Evolutionary conservation across 164 flowering plant species (phyloP).

Genomic region (Kalanchoe fedtschenkoi): DNA sequence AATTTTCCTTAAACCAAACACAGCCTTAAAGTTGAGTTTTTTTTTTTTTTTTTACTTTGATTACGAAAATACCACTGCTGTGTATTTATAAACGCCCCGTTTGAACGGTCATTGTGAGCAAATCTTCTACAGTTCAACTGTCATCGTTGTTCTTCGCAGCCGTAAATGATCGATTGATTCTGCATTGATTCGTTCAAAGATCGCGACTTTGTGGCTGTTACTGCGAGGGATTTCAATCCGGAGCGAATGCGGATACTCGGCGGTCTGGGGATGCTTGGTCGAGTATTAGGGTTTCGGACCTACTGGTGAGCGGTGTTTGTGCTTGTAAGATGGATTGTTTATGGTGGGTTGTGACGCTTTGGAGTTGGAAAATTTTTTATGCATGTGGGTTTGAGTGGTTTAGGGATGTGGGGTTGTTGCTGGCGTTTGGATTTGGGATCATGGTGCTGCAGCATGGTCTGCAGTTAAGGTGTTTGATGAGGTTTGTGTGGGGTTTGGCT

Average conservation of each 20-base stretch:
- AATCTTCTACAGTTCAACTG: too few relatives aligned
- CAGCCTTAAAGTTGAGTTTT: too few relatives aligned
- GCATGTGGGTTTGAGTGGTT: conserved; percentile 31
- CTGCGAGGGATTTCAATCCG: background rate
- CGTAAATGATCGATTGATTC: too few relatives aligned
- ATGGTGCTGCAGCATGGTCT: conserved; percentile 20
- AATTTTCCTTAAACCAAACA: too few relatives aligned
- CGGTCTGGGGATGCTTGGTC: background rate
- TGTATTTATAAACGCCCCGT: background rate
- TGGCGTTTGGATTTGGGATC: conserved; percentile 30
- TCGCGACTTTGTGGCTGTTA: background rate
- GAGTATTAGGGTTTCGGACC: background rate
- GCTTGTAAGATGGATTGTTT: conserved; percentile 9
- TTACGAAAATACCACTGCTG: too few relatives aligned
- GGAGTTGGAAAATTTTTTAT: conserved; percentile 15
- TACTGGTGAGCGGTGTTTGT: conserved; percentile 9
- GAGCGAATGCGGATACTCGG: background rate
- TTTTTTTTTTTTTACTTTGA: too few relatives aligned
- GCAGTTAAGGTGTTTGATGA: conserved; percentile 16
- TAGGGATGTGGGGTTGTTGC: conserved; percentile 23
- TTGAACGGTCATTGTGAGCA: background rate
- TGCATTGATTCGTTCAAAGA: background rate
- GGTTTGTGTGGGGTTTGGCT: conserved; percentile 14
- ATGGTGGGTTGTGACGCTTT: conserved; percentile 23
- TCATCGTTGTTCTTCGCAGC: too few relatives aligned